A percentile compares a stretch with the other conserved stretches of the same genome.
Evolutionary conservation across 176 grass and related monocot species (phyloP).

Genomic region (Musa acuminata): DNA sequence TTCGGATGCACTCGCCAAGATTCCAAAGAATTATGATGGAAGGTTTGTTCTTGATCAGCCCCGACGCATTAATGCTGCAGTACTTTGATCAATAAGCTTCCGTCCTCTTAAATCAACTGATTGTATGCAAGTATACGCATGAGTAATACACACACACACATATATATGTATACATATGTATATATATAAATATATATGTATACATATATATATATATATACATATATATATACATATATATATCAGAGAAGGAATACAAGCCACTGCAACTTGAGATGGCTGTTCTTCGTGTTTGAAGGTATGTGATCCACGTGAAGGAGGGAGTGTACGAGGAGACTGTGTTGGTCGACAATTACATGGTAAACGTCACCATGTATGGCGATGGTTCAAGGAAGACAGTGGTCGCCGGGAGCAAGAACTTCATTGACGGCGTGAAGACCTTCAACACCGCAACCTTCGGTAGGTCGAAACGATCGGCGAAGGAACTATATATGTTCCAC

Average conservation of each 20-base stretch:
- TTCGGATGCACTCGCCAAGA: neutral
- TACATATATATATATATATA: too few species aligned
- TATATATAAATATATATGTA: too few species aligned
- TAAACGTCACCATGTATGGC: constrained; percentile 9
- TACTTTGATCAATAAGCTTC: too few species aligned
- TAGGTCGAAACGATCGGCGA: neutral
- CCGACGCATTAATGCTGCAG: too few species aligned
- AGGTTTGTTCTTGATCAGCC: neutral
- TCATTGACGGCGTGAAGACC: neutral
- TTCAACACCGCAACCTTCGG: constrained; percentile 2
- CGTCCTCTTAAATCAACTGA: too few species aligned
- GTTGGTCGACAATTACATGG: neutral
- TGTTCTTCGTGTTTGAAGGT: neutral
- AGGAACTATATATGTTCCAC: too few species aligned
- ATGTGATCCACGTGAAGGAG: constrained; percentile 11
- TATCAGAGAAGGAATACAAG: too few species aligned
- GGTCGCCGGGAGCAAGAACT: constrained; percentile 1
- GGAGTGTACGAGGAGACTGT: constrained; percentile 6
- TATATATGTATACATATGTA: too few species aligned
- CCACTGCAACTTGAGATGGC: too few species aligned
- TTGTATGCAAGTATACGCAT: too few species aligned
- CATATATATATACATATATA: too few species aligned
- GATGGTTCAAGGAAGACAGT: constrained; percentile 4
- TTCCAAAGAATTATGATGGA: constrained; percentile 1
- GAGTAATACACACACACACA: too few species aligned